These are phyloP conservation scores for Lachnellula suecica DNA, from an alignment of 2,329 filamentous ascomycete species.

Conservation along the genomic window DNA sequence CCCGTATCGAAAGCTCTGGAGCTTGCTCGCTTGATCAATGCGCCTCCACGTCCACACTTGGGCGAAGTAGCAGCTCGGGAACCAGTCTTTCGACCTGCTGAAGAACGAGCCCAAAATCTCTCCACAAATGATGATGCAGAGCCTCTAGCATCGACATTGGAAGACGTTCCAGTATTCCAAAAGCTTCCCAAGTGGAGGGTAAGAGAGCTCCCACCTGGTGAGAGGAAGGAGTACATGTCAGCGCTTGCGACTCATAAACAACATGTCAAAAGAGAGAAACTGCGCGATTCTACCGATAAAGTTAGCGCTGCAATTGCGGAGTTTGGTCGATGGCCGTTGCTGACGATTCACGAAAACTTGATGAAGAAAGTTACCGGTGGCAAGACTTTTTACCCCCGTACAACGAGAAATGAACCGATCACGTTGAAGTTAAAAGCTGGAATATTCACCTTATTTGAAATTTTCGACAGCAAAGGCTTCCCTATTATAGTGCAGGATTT, in stretches of 20 bases:
- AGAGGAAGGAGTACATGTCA: too few relatives aligned
- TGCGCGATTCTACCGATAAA: too few relatives aligned
- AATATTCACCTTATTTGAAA: not conserved
- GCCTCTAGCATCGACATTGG: too few relatives aligned
- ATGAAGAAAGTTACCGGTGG: not conserved
- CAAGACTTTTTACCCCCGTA: not conserved
- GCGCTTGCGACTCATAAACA: too few relatives aligned
- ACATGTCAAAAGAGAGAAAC: too few relatives aligned
- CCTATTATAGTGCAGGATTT: constrained; percentile 14
- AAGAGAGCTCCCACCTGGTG: too few relatives aligned
- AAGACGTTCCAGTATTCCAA: too few relatives aligned
- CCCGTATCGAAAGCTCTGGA: constrained; percentile 3
- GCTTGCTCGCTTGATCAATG: not conserved
- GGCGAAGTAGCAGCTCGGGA: not conserved
- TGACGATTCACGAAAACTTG: not conserved
- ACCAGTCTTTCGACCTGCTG: too few relatives aligned
- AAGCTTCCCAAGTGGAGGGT: too few relatives aligned
- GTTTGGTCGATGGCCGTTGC: not conserved
- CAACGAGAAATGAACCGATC: not conserved
- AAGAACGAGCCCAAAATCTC: too few relatives aligned
- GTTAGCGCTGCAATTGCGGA: too few relatives aligned
- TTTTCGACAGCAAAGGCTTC: constrained; percentile 4
- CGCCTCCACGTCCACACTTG: not conserved
- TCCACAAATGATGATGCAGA: too few relatives aligned
- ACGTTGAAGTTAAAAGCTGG: not conserved